Base-by-base conservation (phyloP, 140 eudicot species). In the Ambrosia hybrid region DNA sequence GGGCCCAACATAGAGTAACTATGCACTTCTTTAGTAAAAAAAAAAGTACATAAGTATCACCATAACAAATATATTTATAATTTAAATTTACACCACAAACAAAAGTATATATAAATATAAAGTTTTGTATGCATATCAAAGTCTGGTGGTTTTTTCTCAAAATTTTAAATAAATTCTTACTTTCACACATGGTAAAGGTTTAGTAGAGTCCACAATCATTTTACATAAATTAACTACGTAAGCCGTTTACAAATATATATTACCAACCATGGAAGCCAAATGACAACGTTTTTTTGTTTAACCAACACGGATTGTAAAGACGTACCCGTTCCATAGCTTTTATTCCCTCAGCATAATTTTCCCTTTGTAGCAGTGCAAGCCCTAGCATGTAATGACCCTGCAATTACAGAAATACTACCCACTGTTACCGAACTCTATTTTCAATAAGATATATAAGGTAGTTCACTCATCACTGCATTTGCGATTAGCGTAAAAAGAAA, bases 301-400 rank as follows among this genome's bases (percentile, higher is more conserved):
- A 39, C 13, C 33, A 37, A 74, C 67, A 53, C 3, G 13, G 30
- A 63, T 36, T 65, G 12, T 63, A 65, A 3, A 75, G 41, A 16
- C 2, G 4, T 72, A 72, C 96, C 75, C 83, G 86, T 77, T 88
- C 91, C 85, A 91, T 69, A 65, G 84, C 83, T 74, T 65, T 88
- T 58, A 86, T 88, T 26, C 97, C 96, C 67, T 86, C 91, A 10
- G 84, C 68, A 72, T 78, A 91, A 36, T 65, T 80, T 70, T 80
- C 75, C 79, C 76, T 81, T 76, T 88, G 82, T 49, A 88, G 82
- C 67, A 91, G 73, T 33, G 96, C 93, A 75, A 82, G 96, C 57
- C 96, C 97, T 43, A 91, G 85, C 93, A 88, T 85, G 77, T 86
- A 91, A 61, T 91, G 96, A 48, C 86, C 97, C 97, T 88, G 89